These are phyloP conservation scores for Leishmania major DNA, from an alignment of 208 protist genomes.

Conservation along the genomic window DNA sequence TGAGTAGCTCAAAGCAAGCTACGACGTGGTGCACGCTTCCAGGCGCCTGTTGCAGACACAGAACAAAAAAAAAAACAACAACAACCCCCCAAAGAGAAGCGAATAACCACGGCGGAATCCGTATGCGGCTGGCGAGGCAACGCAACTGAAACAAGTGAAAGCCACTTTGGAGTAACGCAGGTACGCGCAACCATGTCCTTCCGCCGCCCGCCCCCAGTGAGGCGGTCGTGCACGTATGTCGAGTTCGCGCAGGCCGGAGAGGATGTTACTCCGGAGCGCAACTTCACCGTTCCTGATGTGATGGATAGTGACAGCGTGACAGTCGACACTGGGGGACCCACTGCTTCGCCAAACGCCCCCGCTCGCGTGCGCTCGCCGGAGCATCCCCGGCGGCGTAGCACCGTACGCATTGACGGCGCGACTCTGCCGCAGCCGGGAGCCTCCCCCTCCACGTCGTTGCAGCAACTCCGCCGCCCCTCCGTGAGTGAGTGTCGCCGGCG, in stretches of 20 bases:
- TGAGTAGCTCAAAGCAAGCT: neutral
- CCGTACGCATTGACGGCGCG: conserved; percentile 16
- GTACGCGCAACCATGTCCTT: conserved; percentile 22
- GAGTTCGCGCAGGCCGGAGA: conserved; percentile 45
- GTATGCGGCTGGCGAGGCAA: neutral
- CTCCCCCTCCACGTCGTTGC: conserved; percentile 12
- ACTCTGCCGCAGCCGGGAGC: neutral
- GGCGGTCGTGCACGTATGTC: conserved; percentile 33
- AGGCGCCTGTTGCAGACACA: neutral
- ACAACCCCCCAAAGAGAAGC: neutral
- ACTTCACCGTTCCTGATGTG: conserved; percentile 18
- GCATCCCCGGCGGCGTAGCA: conserved; percentile 9
- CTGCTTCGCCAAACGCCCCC: neutral
- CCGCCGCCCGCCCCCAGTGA: conserved; percentile 33
- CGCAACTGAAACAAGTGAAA: neutral
- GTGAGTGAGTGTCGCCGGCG: conserved; percentile 18
- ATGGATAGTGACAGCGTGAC: neutral
- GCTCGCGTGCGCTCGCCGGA: conserved; percentile 6
- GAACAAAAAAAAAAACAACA: neutral
- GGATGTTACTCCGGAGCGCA: conserved; percentile 29
- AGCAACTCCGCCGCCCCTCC: conserved; percentile 19
- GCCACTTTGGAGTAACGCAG: neutral
- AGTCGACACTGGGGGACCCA: neutral
- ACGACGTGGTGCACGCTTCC: neutral
- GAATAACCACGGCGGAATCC: neutral